A percentile compares a stretch with the other conserved stretches of the same genome.
phyloP scores from a whole-genome alignment of 345 rosid species.

The Gossypium longicalyx region DNA sequence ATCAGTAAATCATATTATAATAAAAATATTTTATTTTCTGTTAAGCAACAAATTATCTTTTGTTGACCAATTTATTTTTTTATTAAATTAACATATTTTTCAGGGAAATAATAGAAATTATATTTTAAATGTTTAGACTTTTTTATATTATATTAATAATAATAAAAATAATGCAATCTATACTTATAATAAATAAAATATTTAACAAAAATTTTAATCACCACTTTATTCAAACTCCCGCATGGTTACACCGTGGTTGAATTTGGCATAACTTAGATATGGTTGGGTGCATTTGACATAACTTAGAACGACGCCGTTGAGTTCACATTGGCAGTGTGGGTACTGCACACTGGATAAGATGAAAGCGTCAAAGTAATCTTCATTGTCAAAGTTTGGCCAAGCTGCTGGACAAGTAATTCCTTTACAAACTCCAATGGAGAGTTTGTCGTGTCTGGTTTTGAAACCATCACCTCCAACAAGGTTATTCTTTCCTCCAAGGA shows the following conservation, averaged over 20 bases:
- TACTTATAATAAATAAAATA: no score
- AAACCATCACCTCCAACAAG: constrained; percentile 19
- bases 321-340: neutral
- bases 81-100: no score
- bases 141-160: no score
- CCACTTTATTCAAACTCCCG: no score
- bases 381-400: neutral
- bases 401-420: neutral
- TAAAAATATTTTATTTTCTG: no score
- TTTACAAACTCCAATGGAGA: constrained; percentile 31
- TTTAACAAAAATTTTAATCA: no score
- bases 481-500: neutral
- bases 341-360: constrained; percentile 2
- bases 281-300: neutral
- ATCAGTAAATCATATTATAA: no score
- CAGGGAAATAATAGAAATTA: accelerated
- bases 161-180: no score
- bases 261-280: no score
- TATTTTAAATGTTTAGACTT: no score
- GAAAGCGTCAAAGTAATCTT: neutral
- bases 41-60: accelerated
- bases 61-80: no score
- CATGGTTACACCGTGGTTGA: no score
- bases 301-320: neutral
- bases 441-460: constrained; percentile 24